Evolutionary conservation across 2,329 filamentous ascomycete genomes (phyloP), one percentile per base, ranked within the genome.

Genomic region (Daldinia sp.): DNA sequence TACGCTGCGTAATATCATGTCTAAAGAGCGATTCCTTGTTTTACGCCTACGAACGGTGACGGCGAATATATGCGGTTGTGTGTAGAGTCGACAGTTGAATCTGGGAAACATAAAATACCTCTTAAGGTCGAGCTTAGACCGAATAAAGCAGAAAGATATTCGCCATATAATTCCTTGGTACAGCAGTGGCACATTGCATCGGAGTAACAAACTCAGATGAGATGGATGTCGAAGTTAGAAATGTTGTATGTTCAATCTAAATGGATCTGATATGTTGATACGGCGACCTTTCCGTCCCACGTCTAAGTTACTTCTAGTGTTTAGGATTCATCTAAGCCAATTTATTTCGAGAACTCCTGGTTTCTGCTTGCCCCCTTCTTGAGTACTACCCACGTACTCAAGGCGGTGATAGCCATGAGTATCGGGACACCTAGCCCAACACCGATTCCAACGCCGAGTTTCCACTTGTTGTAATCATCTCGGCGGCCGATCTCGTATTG

Each of bases 341-440:
- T 33, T 33, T 33, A 33, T 20, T 46, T 9, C 6, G 42, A 5
- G 42, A 23, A 46, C 42, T 23, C 42, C 3, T 18, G 1, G 10
- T 26, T 26, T 15, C 18, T 13, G n/a, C 39, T 18, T 41, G 6
- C n/a, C 15, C 39, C 33, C 46, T 20, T 83, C 26, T 18, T 57
- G 37, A 30, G 3, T 7, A 57, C 13, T 20, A 20, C 23, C 54
- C 39, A 42, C 1, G 37, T 42, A 30, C 18, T 30, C 12, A 44
- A 42, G 9, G 35, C 39, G 6, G 12, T 44, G 20, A 57, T 30
- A 57, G 9, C 20, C 23, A 57, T 42, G n/a, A 57, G 54, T 23
- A 57, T 18, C 18, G 55, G 55, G 1, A 46, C 54, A 6, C 54
- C 54, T 10, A 42, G 6, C 20, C 54, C 54, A 10, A 57, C 54